These are phyloP conservation scores for Candida schatavii DNA, from an alignment of 805 yeast species.

Conservation along the genomic window DNA sequence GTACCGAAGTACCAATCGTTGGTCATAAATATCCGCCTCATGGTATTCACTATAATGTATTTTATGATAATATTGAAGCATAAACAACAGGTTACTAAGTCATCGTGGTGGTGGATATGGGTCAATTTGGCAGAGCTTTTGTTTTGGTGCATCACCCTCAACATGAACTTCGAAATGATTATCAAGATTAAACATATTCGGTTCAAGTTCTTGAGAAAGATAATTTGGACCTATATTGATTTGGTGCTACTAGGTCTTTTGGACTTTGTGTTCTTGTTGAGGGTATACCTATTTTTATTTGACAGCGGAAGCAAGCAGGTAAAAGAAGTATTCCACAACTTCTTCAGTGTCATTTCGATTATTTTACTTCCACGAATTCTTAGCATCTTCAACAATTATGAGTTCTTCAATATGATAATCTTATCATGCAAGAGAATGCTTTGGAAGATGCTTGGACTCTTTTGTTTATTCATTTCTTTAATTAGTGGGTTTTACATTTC, in stretches of 20 bases:
- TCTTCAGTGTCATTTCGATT: slow-evolving; percentile 45
- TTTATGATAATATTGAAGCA: slow-evolving; percentile 27
- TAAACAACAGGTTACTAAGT: slow-evolving; percentile 9
- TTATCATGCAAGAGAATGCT: slow-evolving; percentile 51
- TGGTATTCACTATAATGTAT: slow-evolving; percentile 28
- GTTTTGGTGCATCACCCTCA: slow-evolving; percentile 46
- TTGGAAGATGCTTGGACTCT: slow-evolving; percentile 47
- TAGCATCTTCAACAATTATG: slow-evolving; percentile 48
- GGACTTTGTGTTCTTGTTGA: slow-evolving; percentile 27
- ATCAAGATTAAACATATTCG: slow-evolving; percentile 45
- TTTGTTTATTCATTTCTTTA: slow-evolving; percentile 47
- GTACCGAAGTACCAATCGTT: slow-evolving; percentile 43
- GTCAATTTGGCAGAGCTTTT: slow-evolving; percentile 24
- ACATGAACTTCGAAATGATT: slow-evolving; percentile 47
- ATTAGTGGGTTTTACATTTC: slow-evolving; percentile 56
- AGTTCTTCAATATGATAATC: slow-evolving; percentile 50
- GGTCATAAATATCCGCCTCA: slow-evolving; percentile 35
- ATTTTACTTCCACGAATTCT: slow-evolving; percentile 49
- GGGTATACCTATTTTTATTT: slow-evolving; percentile 13
- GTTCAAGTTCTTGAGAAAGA: slow-evolving; percentile 41
- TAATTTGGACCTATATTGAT: slow-evolving; percentile 55
- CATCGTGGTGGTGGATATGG: neutral
- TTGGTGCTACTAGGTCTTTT: slow-evolving; percentile 39
- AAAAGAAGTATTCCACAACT: slow-evolving; percentile 22
- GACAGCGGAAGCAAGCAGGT: slow-evolving; percentile 9